Base-by-base conservation (phyloP, 2,329 filamentous ascomycete species). In the Diaporthe vaccinii region DNA sequence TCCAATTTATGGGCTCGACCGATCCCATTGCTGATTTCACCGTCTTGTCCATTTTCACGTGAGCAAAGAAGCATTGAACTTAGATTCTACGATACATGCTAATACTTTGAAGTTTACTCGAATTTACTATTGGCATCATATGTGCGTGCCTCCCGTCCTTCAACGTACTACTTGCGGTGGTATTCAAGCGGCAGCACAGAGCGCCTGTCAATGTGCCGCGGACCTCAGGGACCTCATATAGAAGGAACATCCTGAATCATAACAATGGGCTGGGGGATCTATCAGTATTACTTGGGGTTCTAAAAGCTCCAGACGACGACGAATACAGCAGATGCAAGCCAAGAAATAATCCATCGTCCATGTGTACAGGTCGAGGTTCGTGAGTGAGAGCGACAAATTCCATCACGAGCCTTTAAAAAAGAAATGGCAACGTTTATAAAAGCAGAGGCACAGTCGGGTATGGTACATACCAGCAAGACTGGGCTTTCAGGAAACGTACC, bases 91-190 rank as follows among this genome's bases (percentile, higher is more conserved):
- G 6, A 8, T 28, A 0, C 36, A 15, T 28, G 12, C 36, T 61
- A 20, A 61, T 12, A 15, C 34, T 41, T 31, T 41, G 53, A 70
- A 78, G 77, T 10, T 74, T 75, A 2, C 68, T 80, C 39, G 80
- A 82, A 62, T 67, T 81, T 4, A 75, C 76, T 14, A 81, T 82
- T 39, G 80, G 80, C 10, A 67, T 82, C 4, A 65, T 79, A 9
- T 82, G 80, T 65, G 78, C 80, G n/a, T 82, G 80, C 70, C 72
- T 82, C 4, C 81, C 80, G 9, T 75, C 79, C 7, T 57, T 78
- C 46, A 79, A 79, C 70, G 57, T 79, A 17, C 12, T 61, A 36
- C 22, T 61, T 36, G 34, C 34, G 28, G 9, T 61, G 36, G 12
- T 61, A 4, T 41, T 17, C 10, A 25, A 41, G 12, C 58, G 58